These are phyloP conservation scores for Lavandula angustifolia DNA, from an alignment of 257 asterid species.

Conservation along the genomic window DNA sequence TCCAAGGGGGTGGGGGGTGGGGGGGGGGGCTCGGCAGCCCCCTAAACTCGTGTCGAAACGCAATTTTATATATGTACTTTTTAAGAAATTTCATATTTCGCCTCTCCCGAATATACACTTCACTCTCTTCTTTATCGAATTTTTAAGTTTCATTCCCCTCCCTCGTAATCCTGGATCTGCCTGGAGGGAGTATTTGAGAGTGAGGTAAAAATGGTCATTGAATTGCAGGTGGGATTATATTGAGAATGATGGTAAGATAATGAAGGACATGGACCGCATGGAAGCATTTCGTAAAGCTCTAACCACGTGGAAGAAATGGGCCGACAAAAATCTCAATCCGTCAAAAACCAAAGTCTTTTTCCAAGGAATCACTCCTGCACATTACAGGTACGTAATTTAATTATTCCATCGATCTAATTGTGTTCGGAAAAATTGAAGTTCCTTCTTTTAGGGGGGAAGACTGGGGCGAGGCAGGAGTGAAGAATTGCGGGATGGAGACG, in stretches of 20 bases:
- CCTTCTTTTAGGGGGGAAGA: slow-evolving; percentile 46
- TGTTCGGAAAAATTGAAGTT: no score
- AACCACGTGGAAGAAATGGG: slow-evolving; percentile 65
- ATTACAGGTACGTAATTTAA: slow-evolving; percentile 48
- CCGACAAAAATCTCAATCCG: slow-evolving; percentile 39
- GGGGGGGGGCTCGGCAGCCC: no score
- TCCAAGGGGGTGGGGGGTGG: no score
- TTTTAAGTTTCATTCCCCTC: no score
- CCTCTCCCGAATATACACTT: no score
- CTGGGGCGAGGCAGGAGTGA: slow-evolving; percentile 44
- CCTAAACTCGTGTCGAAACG: no score
- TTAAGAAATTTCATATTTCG: no score
- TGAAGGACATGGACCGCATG: slow-evolving; percentile 71
- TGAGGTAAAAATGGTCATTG: background rate
- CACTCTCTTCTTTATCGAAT: no score
- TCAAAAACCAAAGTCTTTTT: slow-evolving; percentile 57
- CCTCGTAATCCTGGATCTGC: no score
- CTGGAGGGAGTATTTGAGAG: no score
- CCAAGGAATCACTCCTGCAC: slow-evolving; percentile 63
- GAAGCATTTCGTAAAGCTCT: slow-evolving; percentile 52
- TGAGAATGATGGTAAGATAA: slow-evolving; percentile 37
- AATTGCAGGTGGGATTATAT: slow-evolving; percentile 61
- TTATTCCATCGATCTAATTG: no score
- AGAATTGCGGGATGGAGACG: slow-evolving; percentile 45
- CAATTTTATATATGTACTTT: no score